phyloP scores from a whole-genome alignment of 163 green algal genomes.

The Smithsoniella earleae region DNA sequence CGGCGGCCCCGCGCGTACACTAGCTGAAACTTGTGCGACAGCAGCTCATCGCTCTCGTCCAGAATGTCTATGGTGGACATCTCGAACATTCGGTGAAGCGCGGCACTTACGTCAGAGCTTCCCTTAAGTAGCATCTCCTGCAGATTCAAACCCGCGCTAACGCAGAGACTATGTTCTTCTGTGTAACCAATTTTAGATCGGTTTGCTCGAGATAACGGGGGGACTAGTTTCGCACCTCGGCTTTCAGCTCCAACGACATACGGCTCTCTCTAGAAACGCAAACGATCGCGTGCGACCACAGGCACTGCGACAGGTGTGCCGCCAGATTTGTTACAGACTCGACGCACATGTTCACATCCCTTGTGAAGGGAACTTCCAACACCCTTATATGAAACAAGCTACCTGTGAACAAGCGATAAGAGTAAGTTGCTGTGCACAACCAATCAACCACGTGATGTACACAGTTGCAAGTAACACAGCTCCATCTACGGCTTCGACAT shows the following conservation, averaged over 20 bases:
- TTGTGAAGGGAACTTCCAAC: not conserved
- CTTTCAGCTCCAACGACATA: constrained; percentile 12
- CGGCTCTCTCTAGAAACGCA: not conserved
- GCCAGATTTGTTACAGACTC: not conserved
- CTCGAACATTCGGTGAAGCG: constrained; percentile 30
- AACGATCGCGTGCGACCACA: not conserved
- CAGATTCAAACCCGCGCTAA: not conserved
- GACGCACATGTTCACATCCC: not conserved
- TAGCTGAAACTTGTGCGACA: constrained; percentile 50
- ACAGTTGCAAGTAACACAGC: too few species aligned
- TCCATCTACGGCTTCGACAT: too few species aligned
- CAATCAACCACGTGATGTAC: too few species aligned
- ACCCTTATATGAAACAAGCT: not conserved
- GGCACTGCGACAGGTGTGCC: not conserved
- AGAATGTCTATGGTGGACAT: constrained; percentile 45
- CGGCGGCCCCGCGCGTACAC: constrained; percentile 42
- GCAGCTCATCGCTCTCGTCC: constrained; percentile 56
- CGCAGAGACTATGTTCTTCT: too few species aligned
- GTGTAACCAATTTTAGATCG: not conserved
- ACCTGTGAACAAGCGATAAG: too few species aligned
- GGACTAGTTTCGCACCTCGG: constrained; percentile 5
- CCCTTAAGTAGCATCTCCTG: not conserved
- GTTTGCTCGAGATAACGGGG: not conserved
- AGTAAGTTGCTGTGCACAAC: too few species aligned
- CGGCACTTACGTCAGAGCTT: not conserved